These are phyloP conservation scores for Gynandropsis gynandra DNA, from an alignment of 345 rosid genomes.

Conservation along the genomic window DNA sequence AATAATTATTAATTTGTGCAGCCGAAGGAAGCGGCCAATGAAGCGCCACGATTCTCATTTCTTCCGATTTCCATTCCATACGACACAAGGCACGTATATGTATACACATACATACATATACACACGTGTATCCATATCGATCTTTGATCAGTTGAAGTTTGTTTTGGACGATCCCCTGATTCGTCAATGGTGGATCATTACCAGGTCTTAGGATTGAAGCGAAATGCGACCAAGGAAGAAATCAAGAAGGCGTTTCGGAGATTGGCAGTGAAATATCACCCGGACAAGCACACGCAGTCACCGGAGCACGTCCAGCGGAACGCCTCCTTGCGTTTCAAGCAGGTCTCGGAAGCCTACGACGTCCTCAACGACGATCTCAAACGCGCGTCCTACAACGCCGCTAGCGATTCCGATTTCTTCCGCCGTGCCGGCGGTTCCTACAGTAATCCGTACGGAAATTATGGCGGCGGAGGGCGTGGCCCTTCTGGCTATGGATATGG, in stretches of 20 bases:
- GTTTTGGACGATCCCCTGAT: not conserved
- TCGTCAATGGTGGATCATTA: conserved; percentile 55
- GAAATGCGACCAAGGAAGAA: conserved; percentile 53
- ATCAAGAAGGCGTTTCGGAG: conserved; percentile 58
- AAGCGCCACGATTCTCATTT: not conserved
- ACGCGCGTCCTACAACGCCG: conserved; percentile 58
- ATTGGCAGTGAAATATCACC: conserved; percentile 52
- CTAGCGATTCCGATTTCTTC: conserved; percentile 22
- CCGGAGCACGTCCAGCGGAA: conserved; percentile 39
- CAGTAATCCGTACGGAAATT: conserved; percentile 17
- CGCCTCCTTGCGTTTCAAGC: conserved; percentile 67
- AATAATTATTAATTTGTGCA: conserved; percentile 28
- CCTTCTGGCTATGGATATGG: conserved; percentile 27
- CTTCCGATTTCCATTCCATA: no score
- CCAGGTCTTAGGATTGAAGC: conserved; percentile 49
- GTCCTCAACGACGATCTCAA: conserved; percentile 52
- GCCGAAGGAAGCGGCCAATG: conserved; percentile 1
- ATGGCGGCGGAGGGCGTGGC: conserved; percentile 17
- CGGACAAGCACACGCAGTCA: conserved; percentile 71
- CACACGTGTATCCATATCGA: no score
- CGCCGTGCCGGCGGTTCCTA: conserved; percentile 22
- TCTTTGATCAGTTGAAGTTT: not conserved
- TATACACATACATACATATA: no score
- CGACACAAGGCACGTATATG: no score
- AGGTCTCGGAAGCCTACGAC: conserved; percentile 78